Evolutionary conservation across 2,329 filamentous ascomycete species (phyloP).

Genomic region (Aspergillus texensis): DNA sequence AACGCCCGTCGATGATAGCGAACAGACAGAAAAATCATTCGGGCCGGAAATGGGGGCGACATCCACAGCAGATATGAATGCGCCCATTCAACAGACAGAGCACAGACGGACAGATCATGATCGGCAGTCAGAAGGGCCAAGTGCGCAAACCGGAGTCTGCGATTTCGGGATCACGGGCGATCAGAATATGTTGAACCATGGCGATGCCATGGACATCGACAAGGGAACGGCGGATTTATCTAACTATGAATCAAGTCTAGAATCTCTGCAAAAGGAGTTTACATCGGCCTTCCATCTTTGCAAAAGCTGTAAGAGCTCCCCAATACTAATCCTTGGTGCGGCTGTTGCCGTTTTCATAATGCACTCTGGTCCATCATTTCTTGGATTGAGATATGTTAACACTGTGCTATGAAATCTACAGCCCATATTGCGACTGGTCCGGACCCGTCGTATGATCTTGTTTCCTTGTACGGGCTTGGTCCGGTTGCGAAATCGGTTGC

Average conservation of each 20-base stretch:
- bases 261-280: slow-evolving; percentile 50
- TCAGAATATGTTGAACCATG: slow-evolving; percentile 20
- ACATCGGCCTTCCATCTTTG: slow-evolving; percentile 52
- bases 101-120: slow-evolving; percentile 41
- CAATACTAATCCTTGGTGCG: slow-evolving; percentile 43
- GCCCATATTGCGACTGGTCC: slow-evolving; percentile 55
- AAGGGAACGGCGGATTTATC: slow-evolving; percentile 25
- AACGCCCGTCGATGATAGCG: slow-evolving; percentile 37
- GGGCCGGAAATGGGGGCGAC: slow-evolving; percentile 18
- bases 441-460: slow-evolving; percentile 60
- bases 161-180: slow-evolving; percentile 26
- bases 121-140: slow-evolving; percentile 26
- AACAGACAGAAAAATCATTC: slow-evolving; percentile 37
- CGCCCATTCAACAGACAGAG: slow-evolving; percentile 27
- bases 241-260: slow-evolving; percentile 37
- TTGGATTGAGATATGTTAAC: slow-evolving; percentile 47
- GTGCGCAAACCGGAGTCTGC: slow-evolving; percentile 21
- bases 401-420: slow-evolving; percentile 37
- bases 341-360: slow-evolving; percentile 29
- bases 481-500: slow-evolving; percentile 61
- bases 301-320: slow-evolving; percentile 54
- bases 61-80: slow-evolving; percentile 20
- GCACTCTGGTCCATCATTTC: slow-evolving; percentile 29
- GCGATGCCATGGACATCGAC: slow-evolving; percentile 46
- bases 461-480: slow-evolving; percentile 61